These are phyloP conservation scores for Saccharata proteae DNA, from an alignment of 2,329 filamentous ascomycete species.

Conservation along the genomic window DNA sequence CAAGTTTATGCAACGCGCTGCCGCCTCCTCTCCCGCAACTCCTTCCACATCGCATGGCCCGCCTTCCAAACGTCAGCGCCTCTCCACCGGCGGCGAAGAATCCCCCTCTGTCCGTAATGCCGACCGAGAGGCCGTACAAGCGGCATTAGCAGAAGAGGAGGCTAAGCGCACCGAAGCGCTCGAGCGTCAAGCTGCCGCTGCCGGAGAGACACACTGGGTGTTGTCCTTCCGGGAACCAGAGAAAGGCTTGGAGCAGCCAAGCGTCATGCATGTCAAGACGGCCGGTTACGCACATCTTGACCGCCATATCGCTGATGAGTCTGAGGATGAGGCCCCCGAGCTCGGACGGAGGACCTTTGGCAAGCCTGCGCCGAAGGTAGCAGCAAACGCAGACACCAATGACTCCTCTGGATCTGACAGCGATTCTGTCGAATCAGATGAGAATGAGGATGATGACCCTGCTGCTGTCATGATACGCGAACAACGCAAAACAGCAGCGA, in stretches of 20 bases:
- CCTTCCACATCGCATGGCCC: conserved; percentile 38
- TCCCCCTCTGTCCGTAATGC: conserved; percentile 43
- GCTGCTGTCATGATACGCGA: conserved; percentile 33
- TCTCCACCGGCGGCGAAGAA: conserved; percentile 21
- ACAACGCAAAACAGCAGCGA: conserved; percentile 32
- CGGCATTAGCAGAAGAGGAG: conserved; percentile 55
- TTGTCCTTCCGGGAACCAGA: conserved; percentile 41
- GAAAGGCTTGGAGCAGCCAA: conserved; percentile 28
- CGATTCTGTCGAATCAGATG: conserved; percentile 18
- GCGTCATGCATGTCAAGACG: conserved; percentile 42
- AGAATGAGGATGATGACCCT: conserved; percentile 30
- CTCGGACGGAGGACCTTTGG: conserved; percentile 39
- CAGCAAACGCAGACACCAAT: conserved; percentile 26
- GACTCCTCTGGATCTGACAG: conserved; percentile 12
- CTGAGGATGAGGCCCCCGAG: conserved; percentile 13
- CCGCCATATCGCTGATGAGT: conserved; percentile 19
- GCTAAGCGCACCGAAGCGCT: conserved; percentile 46
- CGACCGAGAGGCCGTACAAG: conserved; percentile 49
- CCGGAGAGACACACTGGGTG: conserved; percentile 66
- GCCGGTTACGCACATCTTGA: conserved; percentile 45
- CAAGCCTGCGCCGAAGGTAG: conserved; percentile 25
- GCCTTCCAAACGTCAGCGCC: conserved; percentile 53
- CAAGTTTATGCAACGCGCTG: conserved; percentile 87
- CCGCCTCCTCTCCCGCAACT: conserved; percentile 42
- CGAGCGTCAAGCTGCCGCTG: conserved; percentile 47